Conservation (phyloP, 495 filamentous ascomycete genomes). For the Podospora conica region DNA sequence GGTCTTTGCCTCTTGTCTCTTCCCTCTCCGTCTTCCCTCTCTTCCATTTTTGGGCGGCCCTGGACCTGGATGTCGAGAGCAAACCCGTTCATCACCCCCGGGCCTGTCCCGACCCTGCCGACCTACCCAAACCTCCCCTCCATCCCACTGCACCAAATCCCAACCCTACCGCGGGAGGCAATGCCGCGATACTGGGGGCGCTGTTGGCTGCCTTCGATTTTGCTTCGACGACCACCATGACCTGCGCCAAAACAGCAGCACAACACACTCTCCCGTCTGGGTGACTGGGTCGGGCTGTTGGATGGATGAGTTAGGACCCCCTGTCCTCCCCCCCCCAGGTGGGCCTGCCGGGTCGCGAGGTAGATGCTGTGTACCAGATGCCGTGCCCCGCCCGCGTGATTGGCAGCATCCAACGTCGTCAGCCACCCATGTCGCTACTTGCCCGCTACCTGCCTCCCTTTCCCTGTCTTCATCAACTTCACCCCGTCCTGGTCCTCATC, state of each 20-base stretch:
- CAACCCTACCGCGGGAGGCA: background rate
- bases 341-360: slow-evolving; percentile 20
- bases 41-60: background rate
- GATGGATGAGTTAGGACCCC: too few species aligned
- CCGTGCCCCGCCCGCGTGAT: slow-evolving; percentile 25
- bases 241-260: background rate
- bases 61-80: background rate
- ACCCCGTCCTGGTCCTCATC: slow-evolving; percentile 8
- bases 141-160: too few species aligned
- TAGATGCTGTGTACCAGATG: slow-evolving; percentile 25
- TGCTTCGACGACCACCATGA: background rate
- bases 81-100: background rate
- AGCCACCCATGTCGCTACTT: slow-evolving; percentile 26
- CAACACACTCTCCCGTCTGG: slow-evolving; percentile 13
- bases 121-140: background rate
- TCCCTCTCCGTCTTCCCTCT: background rate
- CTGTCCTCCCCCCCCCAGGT: slow-evolving; percentile 11
- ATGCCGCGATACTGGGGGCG: background rate
- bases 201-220: background rate
- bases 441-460: slow-evolving; percentile 20
- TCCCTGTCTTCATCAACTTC: slow-evolving; percentile 23
- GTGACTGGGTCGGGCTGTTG: too few species aligned
- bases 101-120: background rate
- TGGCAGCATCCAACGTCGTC: slow-evolving; percentile 26
- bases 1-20: slow-evolving; percentile 8